These are phyloP conservation scores for Pichia paraexigua DNA, from an alignment of 805 yeast species.

Conservation along the genomic window DNA sequence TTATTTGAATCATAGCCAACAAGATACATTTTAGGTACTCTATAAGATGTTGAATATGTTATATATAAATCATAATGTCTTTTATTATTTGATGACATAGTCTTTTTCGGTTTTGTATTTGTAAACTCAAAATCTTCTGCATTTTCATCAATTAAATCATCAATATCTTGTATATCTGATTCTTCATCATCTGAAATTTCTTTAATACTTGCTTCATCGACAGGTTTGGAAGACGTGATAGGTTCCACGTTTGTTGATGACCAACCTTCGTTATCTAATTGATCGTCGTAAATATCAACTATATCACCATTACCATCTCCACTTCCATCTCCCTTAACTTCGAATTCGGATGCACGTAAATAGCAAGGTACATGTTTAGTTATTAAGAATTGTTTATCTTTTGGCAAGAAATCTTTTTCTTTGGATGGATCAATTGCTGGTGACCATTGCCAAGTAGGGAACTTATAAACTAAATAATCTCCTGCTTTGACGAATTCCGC, in stretches of 20 bases:
- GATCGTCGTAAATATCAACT: background rate
- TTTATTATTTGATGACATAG: slow-evolving; percentile 13
- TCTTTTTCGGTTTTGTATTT: slow-evolving; percentile 17
- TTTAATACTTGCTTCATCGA: slow-evolving; percentile 5
- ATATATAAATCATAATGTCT: slow-evolving; percentile 85
- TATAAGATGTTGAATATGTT: slow-evolving; percentile 86
- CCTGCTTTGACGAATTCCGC: slow-evolving; percentile 94
- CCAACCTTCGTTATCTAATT: slow-evolving; percentile 48
- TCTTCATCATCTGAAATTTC: slow-evolving; percentile 12
- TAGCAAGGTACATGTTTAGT: slow-evolving; percentile 86
- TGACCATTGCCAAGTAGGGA: slow-evolving; percentile 97
- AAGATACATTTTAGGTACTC: slow-evolving; percentile 91
- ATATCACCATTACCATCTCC: slow-evolving; percentile 22
- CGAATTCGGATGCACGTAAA: slow-evolving; percentile 54
- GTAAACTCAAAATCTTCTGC: slow-evolving; percentile 29
- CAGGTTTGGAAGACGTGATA: background rate
- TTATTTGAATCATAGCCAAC: slow-evolving; percentile 84
- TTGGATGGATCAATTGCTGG: slow-evolving; percentile 43
- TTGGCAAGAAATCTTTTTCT: slow-evolving; percentile 66
- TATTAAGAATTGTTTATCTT: slow-evolving; percentile 78
- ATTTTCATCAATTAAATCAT: slow-evolving; percentile 29
- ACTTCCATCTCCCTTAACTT: slow-evolving; percentile 26
- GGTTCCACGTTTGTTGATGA: slow-evolving; percentile 31
- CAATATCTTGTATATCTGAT: slow-evolving; percentile 35
- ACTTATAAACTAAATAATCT: slow-evolving; percentile 80